A percentile compares a stretch with the other conserved stretches of the same genome.
Conservation (phyloP, 768 basidiomycete genomes). For the Agrocybe chaxingu region DNA sequence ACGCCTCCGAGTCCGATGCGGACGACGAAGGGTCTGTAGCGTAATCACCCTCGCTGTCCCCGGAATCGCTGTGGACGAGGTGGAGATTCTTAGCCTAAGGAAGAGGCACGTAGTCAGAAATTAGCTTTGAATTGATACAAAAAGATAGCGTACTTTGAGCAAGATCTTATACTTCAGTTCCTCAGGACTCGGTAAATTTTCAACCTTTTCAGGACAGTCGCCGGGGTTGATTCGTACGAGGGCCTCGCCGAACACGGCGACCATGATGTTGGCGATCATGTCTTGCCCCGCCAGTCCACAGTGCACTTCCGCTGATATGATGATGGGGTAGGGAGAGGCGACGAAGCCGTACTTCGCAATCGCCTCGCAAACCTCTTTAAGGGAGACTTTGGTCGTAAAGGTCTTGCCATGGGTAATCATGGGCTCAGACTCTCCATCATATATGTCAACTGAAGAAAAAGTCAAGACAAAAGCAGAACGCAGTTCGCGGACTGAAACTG, state of each 20-base stretch:
- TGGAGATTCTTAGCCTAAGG: conserved; percentile 77
- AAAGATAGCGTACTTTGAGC: conserved; percentile 57
- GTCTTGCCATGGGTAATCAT: conserved; percentile 94
- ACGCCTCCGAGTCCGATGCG: conserved; percentile 36
- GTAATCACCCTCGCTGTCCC: conserved; percentile 20
- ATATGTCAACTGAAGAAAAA: conserved; percentile 78
- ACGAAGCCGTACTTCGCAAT: conserved; percentile 93
- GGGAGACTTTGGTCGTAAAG: conserved; percentile 80
- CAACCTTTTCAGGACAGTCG: conserved; percentile 45
- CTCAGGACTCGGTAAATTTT: conserved; percentile 81
- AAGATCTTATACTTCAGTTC: conserved; percentile 77
- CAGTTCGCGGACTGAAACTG: conserved; percentile 37
- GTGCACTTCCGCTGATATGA: conserved; percentile 97
- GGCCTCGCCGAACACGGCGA: conserved; percentile 41
- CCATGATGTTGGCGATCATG: conserved; percentile 45
- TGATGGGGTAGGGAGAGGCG: conserved; percentile 90
- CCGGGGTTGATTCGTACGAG: conserved; percentile 30
- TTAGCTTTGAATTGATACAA: background rate
- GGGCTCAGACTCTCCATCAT: conserved; percentile 82
- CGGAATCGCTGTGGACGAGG: conserved; percentile 26
- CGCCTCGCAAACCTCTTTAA: conserved; percentile 80
- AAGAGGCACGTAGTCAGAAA: background rate
- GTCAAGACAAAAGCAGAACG: conserved; percentile 48
- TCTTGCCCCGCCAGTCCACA: conserved; percentile 63
- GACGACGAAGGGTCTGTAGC: conserved; percentile 24